These are phyloP conservation scores for Kokia cookei DNA, from an alignment of 441 rosid genomes.

Conservation along the genomic window DNA sequence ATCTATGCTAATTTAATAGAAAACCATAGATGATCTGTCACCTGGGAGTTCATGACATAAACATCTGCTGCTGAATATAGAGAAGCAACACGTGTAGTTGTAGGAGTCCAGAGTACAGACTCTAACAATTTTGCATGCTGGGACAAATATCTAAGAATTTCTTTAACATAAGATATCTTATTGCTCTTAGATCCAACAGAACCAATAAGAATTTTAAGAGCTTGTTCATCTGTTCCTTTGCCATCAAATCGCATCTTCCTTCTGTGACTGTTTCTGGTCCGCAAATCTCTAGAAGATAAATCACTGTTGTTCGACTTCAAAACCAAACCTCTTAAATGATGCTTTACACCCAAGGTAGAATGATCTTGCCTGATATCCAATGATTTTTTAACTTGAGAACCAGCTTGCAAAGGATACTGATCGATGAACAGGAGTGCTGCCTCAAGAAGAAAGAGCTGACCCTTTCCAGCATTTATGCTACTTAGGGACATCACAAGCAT, in stretches of 20 bases:
- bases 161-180: slow-evolving; percentile 74
- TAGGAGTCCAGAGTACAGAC: slow-evolving; percentile 78
- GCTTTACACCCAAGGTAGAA: slow-evolving; percentile 35
- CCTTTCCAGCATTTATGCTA: slow-evolving; percentile 90
- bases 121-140: slow-evolving; percentile 56
- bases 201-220: slow-evolving; percentile 80
- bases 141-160: slow-evolving; percentile 52
- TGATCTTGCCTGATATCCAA: slow-evolving; percentile 21
- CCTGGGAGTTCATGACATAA: slow-evolving; percentile 94
- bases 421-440: slow-evolving; percentile 49
- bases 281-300: background rate
- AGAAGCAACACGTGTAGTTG: slow-evolving; percentile 84
- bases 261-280: slow-evolving; percentile 2
- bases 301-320: slow-evolving; percentile 25
- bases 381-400: slow-evolving; percentile 32
- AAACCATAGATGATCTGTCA: slow-evolving; percentile 11
- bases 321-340: slow-evolving; percentile 64
- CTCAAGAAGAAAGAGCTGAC: slow-evolving; percentile 86
- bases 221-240: slow-evolving; percentile 30
- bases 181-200: slow-evolving; percentile 98
- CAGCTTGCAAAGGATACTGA: slow-evolving; percentile 19
- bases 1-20: background rate
- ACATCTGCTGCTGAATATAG: slow-evolving; percentile 94
- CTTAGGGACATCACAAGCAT: slow-evolving; percentile 91
- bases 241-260: slow-evolving; percentile 24